Evolutionary conservation across 2,329 filamentous ascomycete species (phyloP).

Genomic region (Herpomyces periplanetae): DNA sequence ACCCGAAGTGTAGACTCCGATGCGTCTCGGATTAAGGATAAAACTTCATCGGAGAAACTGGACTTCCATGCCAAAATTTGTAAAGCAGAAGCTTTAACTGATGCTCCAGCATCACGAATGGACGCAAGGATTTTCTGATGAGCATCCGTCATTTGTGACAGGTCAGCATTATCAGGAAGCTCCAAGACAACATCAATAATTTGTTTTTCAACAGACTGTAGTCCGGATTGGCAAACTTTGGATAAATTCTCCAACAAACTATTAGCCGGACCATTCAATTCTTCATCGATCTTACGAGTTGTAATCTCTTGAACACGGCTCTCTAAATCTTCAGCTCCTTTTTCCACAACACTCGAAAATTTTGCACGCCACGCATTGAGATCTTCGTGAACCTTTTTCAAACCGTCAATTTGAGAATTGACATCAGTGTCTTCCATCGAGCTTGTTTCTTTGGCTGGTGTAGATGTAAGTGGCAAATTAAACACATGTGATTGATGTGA

Average conservation of each 20-base stretch:
- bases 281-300: conserved; percentile 21
- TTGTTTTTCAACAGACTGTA: conserved; percentile 21
- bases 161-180: conserved; percentile 17
- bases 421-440: too few species aligned
- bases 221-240: conserved; percentile 19
- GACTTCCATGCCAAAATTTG: conserved; percentile 36
- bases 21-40: conserved; percentile 24
- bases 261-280: conserved; percentile 23
- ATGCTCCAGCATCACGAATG: conserved; percentile 24
- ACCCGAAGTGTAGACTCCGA: conserved; percentile 47
- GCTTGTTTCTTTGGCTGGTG: not conserved
- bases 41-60: conserved; percentile 25
- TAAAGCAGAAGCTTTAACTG: conserved; percentile 37
- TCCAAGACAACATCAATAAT: conserved; percentile 16
- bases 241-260: conserved; percentile 26
- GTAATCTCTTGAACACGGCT: conserved; percentile 28
- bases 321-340: conserved; percentile 28
- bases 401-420: conserved; percentile 13
- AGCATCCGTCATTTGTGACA: conserved; percentile 13
- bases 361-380: conserved; percentile 55
- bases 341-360: conserved; percentile 46
- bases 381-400: conserved; percentile 28
- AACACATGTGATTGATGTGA: not conserved
- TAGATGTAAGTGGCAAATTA: not conserved
- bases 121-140: conserved; percentile 13